Evolutionary conservation across 2,329 filamentous ascomycete genomes (phyloP), one percentile per base, ranked within the genome.

Genomic region (Parasarocladium wereldwijsianum): DNA sequence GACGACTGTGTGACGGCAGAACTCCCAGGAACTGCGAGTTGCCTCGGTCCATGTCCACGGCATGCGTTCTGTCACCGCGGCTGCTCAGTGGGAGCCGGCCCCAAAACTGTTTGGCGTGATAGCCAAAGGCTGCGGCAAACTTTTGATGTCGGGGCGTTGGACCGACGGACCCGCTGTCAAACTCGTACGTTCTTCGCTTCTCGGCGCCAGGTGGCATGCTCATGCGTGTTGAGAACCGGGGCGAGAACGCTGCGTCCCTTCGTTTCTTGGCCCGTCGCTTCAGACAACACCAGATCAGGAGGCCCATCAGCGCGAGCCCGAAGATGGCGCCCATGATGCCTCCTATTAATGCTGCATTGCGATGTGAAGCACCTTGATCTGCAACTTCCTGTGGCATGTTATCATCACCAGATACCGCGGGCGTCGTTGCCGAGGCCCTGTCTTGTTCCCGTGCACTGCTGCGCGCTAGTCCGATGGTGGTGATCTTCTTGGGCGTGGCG

Each of bases 1-100:
- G 27, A 17, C 28, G 28, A 12, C 28, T 30, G 15, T 30, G 24
- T 9, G 26, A 24, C 7, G 23, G 22, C 17, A 29, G 27, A 9
- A 16, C 32, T 4, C 55, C 50, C 34, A 57, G 50, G 36, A 64
- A 67, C 38, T 70, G 66, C 7, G 66, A 67, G 38, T 62, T 65
- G 6, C 64, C 62, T 27, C 62, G 52, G 44, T 70, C 58, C 37
- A 68, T 52, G 33, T 68, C 59, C 17, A 68, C 57, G 26, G 44
- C 49, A 26, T 32, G 34, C 15, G 25, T 16, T n/a, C n/a, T n/a
- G n/a, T n/a, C n/a, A n/a, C n/a, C n/a, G 29, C 20, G 12, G 14
- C 34, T 34, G 14, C 26, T 25, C n/a, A 25, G 19, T 13, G 15
- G 11, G 26, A 30, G 22, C 11, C 32, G 32, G 10, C 23, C 32